A percentile compares a stretch with the other conserved stretches of the same genome.
These are phyloP conservation scores for Ganoderma lucidum DNA, from an alignment of 1,284 basidiomycete species.

Conservation along the genomic window DNA sequence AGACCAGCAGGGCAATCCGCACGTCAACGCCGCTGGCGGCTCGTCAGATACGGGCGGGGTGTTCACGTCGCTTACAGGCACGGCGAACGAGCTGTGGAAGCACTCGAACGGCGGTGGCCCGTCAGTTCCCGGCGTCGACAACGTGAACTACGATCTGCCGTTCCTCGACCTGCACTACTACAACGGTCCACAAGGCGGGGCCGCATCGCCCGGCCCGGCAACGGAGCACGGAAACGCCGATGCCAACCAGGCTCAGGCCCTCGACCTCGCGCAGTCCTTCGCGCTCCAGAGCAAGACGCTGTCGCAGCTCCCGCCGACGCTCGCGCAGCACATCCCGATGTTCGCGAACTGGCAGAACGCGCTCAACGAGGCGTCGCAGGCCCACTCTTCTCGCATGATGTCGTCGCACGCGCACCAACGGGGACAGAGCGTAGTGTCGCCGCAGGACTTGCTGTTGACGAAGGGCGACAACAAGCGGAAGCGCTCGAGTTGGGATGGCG, in stretches of 20 bases:
- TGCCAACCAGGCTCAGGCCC: constrained; percentile 53
- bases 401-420: constrained; percentile 58
- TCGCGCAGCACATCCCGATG: constrained; percentile 41
- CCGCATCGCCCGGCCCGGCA: constrained; percentile 6
- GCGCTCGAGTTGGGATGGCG: constrained; percentile 80
- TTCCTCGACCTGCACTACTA: constrained; percentile 82
- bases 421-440: constrained; percentile 73
- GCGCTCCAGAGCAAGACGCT: constrained; percentile 40
- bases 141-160: constrained; percentile 59
- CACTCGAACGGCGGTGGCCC: constrained; percentile 9
- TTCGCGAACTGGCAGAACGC: constrained; percentile 33
- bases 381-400: constrained; percentile 36
- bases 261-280: constrained; percentile 65
- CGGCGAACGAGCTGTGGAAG: constrained; percentile 32
- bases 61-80: constrained; percentile 31
- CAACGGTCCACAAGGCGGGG: constrained; percentile 36
- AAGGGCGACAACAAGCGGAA: constrained; percentile 71
- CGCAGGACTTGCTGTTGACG: constrained; percentile 68
- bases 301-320: constrained; percentile 39
- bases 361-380: constrained; percentile 33
- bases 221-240: constrained; percentile 31
- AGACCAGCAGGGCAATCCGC: constrained; percentile 21
- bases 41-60: constrained; percentile 20
- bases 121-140: constrained; percentile 16
- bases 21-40: constrained; percentile 19